Evolutionary conservation across 2,329 filamentous ascomycete genomes (phyloP), one percentile per base, ranked within the genome.

Genomic region (Trichothecium sympodiale): DNA sequence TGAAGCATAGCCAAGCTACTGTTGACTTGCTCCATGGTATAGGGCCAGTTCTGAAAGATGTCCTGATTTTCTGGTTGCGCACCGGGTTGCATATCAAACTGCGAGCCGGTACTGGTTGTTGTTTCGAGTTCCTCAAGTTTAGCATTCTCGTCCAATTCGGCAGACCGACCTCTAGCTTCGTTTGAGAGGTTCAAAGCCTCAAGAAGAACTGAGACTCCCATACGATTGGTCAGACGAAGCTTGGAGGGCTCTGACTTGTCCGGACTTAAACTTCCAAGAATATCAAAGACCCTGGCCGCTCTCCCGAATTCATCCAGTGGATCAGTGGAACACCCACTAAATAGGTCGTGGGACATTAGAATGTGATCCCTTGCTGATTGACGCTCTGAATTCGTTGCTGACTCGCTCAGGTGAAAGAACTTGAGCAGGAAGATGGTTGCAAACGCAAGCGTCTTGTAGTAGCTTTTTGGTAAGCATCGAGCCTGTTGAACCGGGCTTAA

Each of bases 401-500:
- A 34, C 26, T 39, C 43, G 36, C 49, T 49, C 13, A 48, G 41
- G 28, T 43, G 47, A 32, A 52, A 53, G 36, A 51, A 54, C 14
- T 45, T 41, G n/a, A 54, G 45, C 4, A 54, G 46, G 39, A 54
- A 54, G 9, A 51, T 49, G 9, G 50, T 50, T 13, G 51, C 49
- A 35, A 54, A 54, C 5, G 47, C 49, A 8, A 54, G 39, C 8
- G 44, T 44, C 17, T 43, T 41, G 38, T 44, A 53, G 31, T 51
- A 47, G 25, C 48, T 43, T 37, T 54, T 54, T 9, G 45, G 45
- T 5, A 50, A 33, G 14, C 46, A 41, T 27, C 40, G 35, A 17
- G 46, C 42, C 25, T 43, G 40, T 15, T 45, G 42, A 8, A 32
- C 23, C 9, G 38, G 33, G 8, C 41, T 40, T 8, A 48, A 26